A percentile compares a stretch with the other conserved stretches of the same genome.
Conservation (phyloP, 192 early-diverging fungal genomes). For the Backusella morwellensis region DNA sequence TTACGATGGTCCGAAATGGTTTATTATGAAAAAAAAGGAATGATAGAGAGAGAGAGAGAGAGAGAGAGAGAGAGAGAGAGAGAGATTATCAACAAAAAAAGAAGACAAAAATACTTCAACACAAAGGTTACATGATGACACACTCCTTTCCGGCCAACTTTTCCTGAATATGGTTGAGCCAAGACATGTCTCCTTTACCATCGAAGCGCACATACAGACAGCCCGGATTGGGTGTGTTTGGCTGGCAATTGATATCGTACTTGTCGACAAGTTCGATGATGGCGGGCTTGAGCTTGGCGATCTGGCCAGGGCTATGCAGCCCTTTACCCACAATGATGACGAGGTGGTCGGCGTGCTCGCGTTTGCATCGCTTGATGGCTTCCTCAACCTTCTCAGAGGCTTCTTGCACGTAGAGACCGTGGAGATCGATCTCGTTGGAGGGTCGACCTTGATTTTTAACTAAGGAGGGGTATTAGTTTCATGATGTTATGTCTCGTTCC, state of each 20-base stretch:
- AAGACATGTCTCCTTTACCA: conserved; percentile 44
- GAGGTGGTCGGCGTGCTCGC: conserved; percentile 39
- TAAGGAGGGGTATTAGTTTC: neutral
- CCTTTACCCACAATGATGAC: conserved; percentile 68
- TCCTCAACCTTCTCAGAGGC: conserved; percentile 48
- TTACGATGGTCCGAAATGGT: no score
- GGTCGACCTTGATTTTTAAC: conserved; percentile 44
- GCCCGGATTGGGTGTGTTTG: conserved; percentile 56
- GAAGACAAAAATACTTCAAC: no score
- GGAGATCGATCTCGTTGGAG: conserved; percentile 60
- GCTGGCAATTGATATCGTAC: conserved; percentile 47
- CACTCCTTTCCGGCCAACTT: conserved; percentile 22
- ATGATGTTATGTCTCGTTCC: neutral
- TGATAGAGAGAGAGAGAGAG: no score
- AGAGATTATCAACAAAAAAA: no score
- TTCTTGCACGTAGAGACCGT: conserved; percentile 67
- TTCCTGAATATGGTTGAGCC: conserved; percentile 39
- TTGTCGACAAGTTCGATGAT: conserved; percentile 53
- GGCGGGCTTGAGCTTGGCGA: conserved; percentile 70
- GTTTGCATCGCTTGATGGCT: conserved; percentile 49
- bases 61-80: no score
- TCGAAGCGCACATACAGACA: conserved; percentile 57
- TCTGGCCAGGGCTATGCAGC: conserved; percentile 41
- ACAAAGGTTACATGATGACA: conserved; percentile 22
- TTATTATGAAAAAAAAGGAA: no score